Evolutionary conservation across 1,284 basidiomycete genomes (phyloP).

Genomic region (Boletus mariae): DNA sequence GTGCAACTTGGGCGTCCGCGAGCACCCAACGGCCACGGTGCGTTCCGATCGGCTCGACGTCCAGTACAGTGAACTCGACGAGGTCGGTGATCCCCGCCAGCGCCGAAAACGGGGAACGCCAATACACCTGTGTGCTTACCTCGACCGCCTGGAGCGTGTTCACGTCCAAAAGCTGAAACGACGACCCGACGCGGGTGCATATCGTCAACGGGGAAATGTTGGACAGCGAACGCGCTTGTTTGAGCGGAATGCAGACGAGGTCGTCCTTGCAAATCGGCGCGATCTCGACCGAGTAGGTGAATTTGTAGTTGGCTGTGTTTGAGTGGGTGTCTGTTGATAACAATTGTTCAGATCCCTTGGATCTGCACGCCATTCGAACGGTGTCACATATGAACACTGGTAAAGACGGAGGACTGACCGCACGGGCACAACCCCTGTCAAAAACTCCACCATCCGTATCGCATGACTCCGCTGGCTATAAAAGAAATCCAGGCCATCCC

Average conservation of each 20-base stretch:
- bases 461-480: slow-evolving; percentile 90
- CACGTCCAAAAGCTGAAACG: slow-evolving; percentile 89
- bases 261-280: slow-evolving; percentile 98
- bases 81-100: slow-evolving; percentile 83
- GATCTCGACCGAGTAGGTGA: slow-evolving; percentile 97
- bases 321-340: slow-evolving; percentile 92
- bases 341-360: slow-evolving; percentile 91
- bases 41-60: slow-evolving; percentile 81
- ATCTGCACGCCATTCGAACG: slow-evolving; percentile 40
- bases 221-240: slow-evolving; percentile 77
- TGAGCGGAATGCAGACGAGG: slow-evolving; percentile 84
- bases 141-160: slow-evolving; percentile 83
- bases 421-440: slow-evolving; percentile 84
- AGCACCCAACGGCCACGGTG: slow-evolving; percentile 75
- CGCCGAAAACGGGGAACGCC: slow-evolving; percentile 85
- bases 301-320: slow-evolving; percentile 94
- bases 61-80: slow-evolving; percentile 93
- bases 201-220: slow-evolving; percentile 88
- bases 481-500: slow-evolving; percentile 96
- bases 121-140: slow-evolving; percentile 80
- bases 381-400: background rate
- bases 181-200: slow-evolving; percentile 89
- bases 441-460: slow-evolving; percentile 97
- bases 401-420: slow-evolving; percentile 48
- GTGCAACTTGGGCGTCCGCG: slow-evolving; percentile 93